Evolutionary conservation across 257 asterid species (phyloP).

Genomic region (Thymus mandschuricus): DNA sequence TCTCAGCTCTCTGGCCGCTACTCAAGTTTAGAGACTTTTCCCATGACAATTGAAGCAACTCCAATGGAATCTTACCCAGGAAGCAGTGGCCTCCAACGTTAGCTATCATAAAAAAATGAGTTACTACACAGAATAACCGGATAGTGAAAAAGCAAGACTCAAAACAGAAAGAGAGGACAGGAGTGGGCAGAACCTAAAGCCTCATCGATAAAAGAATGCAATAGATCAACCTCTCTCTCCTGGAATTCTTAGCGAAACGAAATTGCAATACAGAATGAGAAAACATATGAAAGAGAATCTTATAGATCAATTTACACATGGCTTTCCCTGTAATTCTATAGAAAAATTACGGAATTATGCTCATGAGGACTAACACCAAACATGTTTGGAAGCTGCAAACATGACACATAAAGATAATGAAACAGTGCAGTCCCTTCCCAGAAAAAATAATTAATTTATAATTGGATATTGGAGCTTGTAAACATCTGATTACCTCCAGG

Average conservation of each 20-base stretch:
- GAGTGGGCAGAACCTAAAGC: not conserved
- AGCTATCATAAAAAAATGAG: constrained; percentile 49
- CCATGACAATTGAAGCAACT: constrained; percentile 76
- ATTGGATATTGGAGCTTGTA: constrained; percentile 1
- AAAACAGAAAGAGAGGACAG: not conserved
- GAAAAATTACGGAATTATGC: not conserved
- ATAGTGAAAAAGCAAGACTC: constrained; percentile 4
- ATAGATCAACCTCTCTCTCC: not conserved
- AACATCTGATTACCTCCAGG: not conserved
- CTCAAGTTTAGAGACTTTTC: constrained; percentile 78
- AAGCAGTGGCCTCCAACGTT: constrained; percentile 77
- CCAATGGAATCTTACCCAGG: constrained; percentile 88
- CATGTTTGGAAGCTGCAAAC: not conserved
- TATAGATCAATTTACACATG: not conserved
- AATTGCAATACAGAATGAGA: constrained; percentile 8
- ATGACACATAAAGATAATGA: not conserved
- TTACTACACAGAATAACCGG: constrained; percentile 29
- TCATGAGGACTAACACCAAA: constrained; percentile 2
- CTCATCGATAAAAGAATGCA: not conserved
- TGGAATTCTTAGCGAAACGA: not conserved
- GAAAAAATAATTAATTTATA: not conserved
- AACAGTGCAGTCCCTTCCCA: not conserved
- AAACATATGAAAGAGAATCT: constrained; percentile 8
- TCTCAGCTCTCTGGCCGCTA: constrained; percentile 87
- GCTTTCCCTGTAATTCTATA: constrained; percentile 7